Base-by-base conservation (phyloP, 495 filamentous ascomycete species). In the Rusavskia elegans region DNA sequence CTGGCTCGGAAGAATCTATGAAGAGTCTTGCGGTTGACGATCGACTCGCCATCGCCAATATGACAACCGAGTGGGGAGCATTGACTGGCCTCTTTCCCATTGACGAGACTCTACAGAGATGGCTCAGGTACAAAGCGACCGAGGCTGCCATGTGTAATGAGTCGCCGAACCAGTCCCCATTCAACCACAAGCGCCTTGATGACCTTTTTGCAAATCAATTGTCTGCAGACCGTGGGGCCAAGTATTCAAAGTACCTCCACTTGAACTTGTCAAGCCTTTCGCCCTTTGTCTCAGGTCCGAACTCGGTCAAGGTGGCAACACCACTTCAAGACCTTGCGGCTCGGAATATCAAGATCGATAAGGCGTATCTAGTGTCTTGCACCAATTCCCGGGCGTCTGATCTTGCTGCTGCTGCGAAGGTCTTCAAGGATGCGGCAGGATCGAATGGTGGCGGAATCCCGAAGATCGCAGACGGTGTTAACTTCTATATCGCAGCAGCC, bases 1-100 rank as follows among this genome's bases (percentile, higher is more conserved):
- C 78, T 6, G 90, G 89, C 0, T 78, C 82, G 0, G 78, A 84
- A 56, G 73, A 87, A 58, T 94, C 89, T 0, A 74, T 97, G 71
- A 48, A 64, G 16, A 90, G 79, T 60, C 65, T 96, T 29, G 68
- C 80, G 0, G 70, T 97, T 5, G 87, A 93, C 60, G 77, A 85
- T 63, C 73, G 89, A 13, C 64, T 96, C 23, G 79, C 87, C 0
- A 94, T 97, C 61, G 79, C 83, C 41, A 97, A 96, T 67, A 96
- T 97, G 92, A 85, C 89, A 0, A 93, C 85, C 0, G 92, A 98
- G 64, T 97, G 89, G 90, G 88, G 87, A 39, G 90, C 88, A 0
- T 68, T 64, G 50, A 54, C 56, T 39, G 56, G 58, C 6, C 66
- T 89, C 16, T 97, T 95, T 68, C 90, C 89, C 4, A 85, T 94